phyloP scores from a whole-genome alignment of 768 basidiomycete genomes.

The Phaeotremella skinneri region DNA sequence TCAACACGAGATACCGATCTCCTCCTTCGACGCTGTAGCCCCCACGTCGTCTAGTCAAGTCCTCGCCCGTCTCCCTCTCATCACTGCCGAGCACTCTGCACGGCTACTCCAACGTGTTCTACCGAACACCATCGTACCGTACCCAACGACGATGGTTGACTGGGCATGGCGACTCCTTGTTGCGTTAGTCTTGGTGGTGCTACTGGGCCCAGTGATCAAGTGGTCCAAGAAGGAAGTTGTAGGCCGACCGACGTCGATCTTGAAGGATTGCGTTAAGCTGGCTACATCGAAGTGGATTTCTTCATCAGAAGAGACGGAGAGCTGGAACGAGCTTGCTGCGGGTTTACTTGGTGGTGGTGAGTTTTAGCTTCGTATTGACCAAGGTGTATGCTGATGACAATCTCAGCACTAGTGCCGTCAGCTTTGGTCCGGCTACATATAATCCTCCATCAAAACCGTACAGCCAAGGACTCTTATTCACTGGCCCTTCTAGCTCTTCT shows the following conservation, averaged over 20 bases:
- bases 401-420: conserved; percentile 19
- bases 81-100: conserved; percentile 42
- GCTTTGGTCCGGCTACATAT: conserved; percentile 22
- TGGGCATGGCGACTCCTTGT: conserved; percentile 43
- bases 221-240: conserved; percentile 7
- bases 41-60: conserved; percentile 23
- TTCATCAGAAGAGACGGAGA: conserved; percentile 6
- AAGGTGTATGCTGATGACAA: not conserved
- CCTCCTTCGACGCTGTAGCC: not conserved
- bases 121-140: conserved; percentile 26
- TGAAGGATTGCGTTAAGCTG: conserved; percentile 20
- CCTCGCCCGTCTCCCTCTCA: conserved; percentile 35
- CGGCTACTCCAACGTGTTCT: conserved; percentile 30
- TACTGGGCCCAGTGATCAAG: conserved; percentile 33
- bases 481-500: conserved; percentile 42
- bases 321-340: conserved; percentile 27
- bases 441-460: conserved; percentile 29
- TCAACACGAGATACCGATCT: not conserved
- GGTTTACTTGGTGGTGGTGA: conserved; percentile 36
- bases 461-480: conserved; percentile 22
- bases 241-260: not conserved
- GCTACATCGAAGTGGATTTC: conserved; percentile 6
- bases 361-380: conserved; percentile 9
- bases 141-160: conserved; percentile 37
- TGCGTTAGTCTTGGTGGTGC: conserved; percentile 29